These are phyloP conservation scores for Rubia yunnanensis DNA, from an alignment of 257 asterid species.

Conservation along the genomic window DNA sequence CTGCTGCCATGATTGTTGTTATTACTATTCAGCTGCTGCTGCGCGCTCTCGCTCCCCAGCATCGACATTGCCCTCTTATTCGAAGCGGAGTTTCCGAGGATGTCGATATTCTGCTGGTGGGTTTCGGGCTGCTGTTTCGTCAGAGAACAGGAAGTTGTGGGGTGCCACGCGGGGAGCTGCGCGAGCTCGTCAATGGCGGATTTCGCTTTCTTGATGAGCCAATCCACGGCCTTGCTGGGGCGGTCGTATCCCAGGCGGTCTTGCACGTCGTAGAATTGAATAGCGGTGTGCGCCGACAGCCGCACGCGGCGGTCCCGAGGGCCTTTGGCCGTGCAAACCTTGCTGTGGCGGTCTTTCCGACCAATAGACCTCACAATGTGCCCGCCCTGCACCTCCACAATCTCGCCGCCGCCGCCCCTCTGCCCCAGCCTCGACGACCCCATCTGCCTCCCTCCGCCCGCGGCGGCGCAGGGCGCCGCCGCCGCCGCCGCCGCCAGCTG, in stretches of 20 bases:
- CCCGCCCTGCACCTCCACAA: conserved; percentile 94
- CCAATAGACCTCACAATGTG: conserved; percentile 97
- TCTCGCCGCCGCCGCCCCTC: conserved; percentile 48
- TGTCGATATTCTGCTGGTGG: conserved; percentile 13
- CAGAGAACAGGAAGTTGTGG: conserved; percentile 45
- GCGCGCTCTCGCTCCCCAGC: conserved; percentile 23
- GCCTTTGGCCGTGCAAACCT: conserved; percentile 98
- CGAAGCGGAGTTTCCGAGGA: conserved; percentile 18
- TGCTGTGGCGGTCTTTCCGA: conserved; percentile 96
- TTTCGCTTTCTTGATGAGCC: conserved; percentile 90
- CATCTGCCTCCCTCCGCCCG: conserved; percentile 8
- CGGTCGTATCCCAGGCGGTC: conserved; percentile 98
- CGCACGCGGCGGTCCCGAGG: conserved; percentile 97
- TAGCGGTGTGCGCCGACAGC: conserved; percentile 97
- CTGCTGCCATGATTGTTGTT: conserved; percentile 12
- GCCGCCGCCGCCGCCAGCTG: conserved; percentile 13
- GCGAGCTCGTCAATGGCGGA: conserved; percentile 90
- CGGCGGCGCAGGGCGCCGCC: background rate
- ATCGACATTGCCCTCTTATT: conserved; percentile 29
- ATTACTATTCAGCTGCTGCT: conserved; percentile 12
- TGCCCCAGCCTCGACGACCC: conserved; percentile 42
- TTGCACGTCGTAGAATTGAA: conserved; percentile 94
- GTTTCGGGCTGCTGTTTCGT: conserved; percentile 12
- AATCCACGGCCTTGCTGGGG: conserved; percentile 99
- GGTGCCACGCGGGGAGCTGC: conserved; percentile 93